These are phyloP conservation scores for Tricholoma sp. DNA, from an alignment of 768 basidiomycete genomes.

Conservation along the genomic window DNA sequence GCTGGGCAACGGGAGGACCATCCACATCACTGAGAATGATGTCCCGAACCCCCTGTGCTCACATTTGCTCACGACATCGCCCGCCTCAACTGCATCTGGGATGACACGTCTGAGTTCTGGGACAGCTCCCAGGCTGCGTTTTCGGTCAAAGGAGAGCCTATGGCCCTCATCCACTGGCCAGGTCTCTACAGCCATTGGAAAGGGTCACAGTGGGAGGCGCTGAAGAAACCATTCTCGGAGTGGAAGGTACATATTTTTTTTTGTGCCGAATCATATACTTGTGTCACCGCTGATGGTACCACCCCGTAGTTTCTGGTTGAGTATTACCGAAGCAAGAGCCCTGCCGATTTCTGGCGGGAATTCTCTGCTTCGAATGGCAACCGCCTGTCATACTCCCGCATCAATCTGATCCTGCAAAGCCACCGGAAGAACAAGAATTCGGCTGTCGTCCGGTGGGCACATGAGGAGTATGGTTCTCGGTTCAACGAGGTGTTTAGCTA, in stretches of 20 bases:
- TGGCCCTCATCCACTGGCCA: neutral
- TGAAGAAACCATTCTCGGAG: neutral
- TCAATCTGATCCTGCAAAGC: neutral
- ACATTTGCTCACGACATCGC: neutral
- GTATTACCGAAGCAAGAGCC: neutral
- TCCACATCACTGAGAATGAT: neutral
- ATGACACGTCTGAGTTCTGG: neutral
- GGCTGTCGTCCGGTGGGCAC: neutral
- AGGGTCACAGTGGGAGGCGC: neutral
- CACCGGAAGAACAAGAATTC: neutral
- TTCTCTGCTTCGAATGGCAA: neutral
- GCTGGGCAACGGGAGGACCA: neutral
- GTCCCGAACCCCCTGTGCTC: neutral
- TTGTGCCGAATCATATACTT: neutral
- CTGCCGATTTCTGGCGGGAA: neutral
- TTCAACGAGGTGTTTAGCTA: neutral
- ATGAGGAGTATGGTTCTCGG: neutral
- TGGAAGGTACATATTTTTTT: neutral
- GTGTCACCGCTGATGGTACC: neutral
- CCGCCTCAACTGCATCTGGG: neutral
- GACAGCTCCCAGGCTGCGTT: neutral
- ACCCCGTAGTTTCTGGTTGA: neutral
- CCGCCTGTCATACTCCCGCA: neutral
- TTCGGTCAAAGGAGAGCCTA: neutral
- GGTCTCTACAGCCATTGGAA: neutral